Conservation (phyloP, 2,329 filamentous ascomycete species). For the Dactylellina haptotyla region DNA sequence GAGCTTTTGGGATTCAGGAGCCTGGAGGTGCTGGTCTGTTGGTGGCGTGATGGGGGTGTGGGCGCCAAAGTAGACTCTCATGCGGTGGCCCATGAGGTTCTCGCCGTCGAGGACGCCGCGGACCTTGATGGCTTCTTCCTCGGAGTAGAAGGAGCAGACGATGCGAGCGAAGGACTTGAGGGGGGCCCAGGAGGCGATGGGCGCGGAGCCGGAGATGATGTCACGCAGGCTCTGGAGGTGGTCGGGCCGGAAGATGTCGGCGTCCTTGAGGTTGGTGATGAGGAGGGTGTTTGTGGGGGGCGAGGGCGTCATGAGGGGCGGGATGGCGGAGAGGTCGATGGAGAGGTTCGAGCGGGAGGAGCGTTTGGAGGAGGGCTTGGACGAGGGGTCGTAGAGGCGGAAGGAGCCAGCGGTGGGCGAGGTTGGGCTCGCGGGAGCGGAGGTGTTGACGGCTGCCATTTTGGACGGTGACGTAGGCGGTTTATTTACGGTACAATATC, state of each 20-base stretch:
- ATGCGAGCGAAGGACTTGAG: slow-evolving; percentile 85
- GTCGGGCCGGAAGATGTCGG: slow-evolving; percentile 77
- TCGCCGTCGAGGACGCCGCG: slow-evolving; percentile 79
- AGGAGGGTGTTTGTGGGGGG: slow-evolving; percentile 84
- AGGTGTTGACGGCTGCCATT: slow-evolving; percentile 37
- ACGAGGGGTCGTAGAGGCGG: slow-evolving; percentile 40
- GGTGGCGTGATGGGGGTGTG: slow-evolving; percentile 68
- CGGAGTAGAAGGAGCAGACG: slow-evolving; percentile 78
- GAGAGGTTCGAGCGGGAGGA: slow-evolving; percentile 65
- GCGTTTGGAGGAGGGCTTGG: slow-evolving; percentile 31
- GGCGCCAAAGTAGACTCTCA: slow-evolving; percentile 76
- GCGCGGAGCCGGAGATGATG: slow-evolving; percentile 75
- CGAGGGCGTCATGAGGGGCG: slow-evolving; percentile 75
- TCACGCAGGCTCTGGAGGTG: slow-evolving; percentile 79
- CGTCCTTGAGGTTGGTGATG: slow-evolving; percentile 80
- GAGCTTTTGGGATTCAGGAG: slow-evolving; percentile 72
- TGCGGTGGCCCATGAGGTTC: slow-evolving; percentile 74
- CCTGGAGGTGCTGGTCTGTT: slow-evolving; percentile 73
- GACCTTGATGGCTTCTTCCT: slow-evolving; percentile 75
- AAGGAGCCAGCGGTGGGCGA: slow-evolving; percentile 40
- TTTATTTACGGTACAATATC: not conserved
- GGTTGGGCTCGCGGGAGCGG: slow-evolving; percentile 43
- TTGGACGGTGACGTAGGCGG: not conserved
- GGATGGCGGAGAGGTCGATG: slow-evolving; percentile 78
- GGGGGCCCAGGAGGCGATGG: slow-evolving; percentile 80